These are phyloP conservation scores for Centella asiatica DNA, from an alignment of 129 eudicot species.

Conservation along the genomic window DNA sequence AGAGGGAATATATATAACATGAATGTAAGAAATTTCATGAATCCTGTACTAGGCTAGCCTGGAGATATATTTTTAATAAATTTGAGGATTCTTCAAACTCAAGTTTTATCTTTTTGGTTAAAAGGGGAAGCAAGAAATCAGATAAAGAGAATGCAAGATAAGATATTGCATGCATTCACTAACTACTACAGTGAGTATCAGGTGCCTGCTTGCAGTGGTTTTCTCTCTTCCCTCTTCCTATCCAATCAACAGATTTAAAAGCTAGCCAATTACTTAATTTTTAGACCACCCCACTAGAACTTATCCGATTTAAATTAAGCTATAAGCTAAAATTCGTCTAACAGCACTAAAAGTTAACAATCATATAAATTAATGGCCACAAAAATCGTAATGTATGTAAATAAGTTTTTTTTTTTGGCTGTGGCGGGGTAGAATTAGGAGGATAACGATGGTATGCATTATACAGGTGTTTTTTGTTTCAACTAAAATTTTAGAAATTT, in stretches of 20 bases:
- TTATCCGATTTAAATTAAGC: neutral
- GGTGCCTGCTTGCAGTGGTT: slow-evolving; percentile 11
- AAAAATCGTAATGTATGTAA: neutral
- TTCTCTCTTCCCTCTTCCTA: slow-evolving; percentile 14
- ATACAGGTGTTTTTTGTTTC: too few relatives aligned
- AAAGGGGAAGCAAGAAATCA: slow-evolving; percentile 9
- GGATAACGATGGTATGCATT: too few relatives aligned
- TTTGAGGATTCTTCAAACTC: slow-evolving; percentile 4
- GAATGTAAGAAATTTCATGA: neutral
- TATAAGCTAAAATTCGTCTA: neutral
- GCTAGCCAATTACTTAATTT: slow-evolving; percentile 9
- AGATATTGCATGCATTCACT: slow-evolving; percentile 10
- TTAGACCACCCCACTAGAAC: neutral
- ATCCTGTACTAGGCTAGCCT: slow-evolving; percentile 1
- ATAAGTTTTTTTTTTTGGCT: too few relatives aligned
- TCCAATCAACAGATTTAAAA: slow-evolving; percentile 23
- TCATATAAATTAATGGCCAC: neutral
- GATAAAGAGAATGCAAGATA: slow-evolving; percentile 5
- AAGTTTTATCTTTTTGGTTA: slow-evolving; percentile 4
- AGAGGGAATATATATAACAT: neutral
- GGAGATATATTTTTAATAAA: too few relatives aligned
- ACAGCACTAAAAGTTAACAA: neutral
- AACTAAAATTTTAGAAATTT: too few relatives aligned
- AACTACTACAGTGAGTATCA: slow-evolving; percentile 13
- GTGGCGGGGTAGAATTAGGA: too few relatives aligned